These are phyloP conservation scores for Lactarius trivialis DNA, from an alignment of 768 basidiomycete genomes.

Conservation along the genomic window DNA sequence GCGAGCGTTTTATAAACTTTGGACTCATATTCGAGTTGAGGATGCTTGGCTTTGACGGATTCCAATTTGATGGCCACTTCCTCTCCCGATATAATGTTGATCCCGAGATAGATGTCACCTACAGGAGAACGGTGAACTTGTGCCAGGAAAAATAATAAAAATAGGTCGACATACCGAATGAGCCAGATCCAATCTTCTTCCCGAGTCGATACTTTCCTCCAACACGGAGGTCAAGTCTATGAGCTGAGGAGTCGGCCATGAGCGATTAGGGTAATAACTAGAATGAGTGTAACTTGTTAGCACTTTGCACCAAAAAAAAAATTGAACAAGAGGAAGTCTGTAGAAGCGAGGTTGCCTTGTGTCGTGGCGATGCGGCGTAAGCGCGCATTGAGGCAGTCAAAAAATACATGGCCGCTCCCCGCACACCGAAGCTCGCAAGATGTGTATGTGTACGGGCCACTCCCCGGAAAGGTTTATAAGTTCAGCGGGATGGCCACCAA, in stretches of 20 bases:
- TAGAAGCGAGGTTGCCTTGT: conserved; percentile 1
- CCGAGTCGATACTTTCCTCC: conserved; percentile 96
- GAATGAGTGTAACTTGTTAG: neutral
- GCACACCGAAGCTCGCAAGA: neutral
- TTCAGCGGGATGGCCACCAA: neutral
- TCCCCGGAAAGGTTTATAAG: neutral
- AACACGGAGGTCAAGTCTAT: conserved; percentile 80
- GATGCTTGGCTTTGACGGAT: conserved; percentile 99
- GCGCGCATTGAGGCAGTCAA: conserved; percentile 3
- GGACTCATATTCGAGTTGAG: conserved; percentile 99
- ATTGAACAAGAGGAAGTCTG: neutral
- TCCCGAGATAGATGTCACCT: conserved; percentile 99
- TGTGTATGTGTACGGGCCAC: neutral
- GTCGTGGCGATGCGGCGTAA: conserved; percentile 9
- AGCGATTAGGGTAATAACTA: conserved; percentile 20
- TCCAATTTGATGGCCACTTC: conserved; percentile 99
- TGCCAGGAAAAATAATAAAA: neutral
- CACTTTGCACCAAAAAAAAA: neutral
- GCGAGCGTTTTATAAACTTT: conserved; percentile 97
- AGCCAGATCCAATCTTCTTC: conserved; percentile 99
- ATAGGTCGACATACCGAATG: conserved; percentile 68
- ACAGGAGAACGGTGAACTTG: neutral
- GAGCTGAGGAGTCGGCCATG: conserved; percentile 69
- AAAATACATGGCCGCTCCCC: neutral
- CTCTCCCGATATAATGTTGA: conserved; percentile 99